Conservation (phyloP, 1,284 basidiomycete genomes). For the Moesziomyces antarcticus region DNA sequence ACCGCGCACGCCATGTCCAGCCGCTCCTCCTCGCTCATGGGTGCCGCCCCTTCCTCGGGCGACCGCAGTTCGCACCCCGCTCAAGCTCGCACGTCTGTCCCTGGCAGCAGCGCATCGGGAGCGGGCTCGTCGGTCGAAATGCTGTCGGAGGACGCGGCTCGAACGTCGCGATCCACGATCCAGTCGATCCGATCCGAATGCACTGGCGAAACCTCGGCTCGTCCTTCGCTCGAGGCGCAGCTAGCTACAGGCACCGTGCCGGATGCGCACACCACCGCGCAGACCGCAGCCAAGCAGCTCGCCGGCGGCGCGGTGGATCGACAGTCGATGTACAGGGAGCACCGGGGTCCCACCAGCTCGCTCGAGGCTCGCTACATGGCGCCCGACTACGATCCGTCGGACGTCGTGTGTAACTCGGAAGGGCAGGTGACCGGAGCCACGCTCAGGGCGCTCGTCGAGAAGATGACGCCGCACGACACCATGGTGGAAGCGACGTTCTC, state of each 20-base stretch:
- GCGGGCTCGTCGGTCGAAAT: slow-evolving; percentile 38
- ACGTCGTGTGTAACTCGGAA: slow-evolving; percentile 89
- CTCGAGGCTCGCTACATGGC: slow-evolving; percentile 45
- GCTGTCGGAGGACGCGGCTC: slow-evolving; percentile 30
- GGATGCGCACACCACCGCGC: slow-evolving; percentile 39
- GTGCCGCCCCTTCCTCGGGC: neutral
- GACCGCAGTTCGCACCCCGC: slow-evolving; percentile 12
- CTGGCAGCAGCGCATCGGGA: slow-evolving; percentile 29
- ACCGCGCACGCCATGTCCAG: slow-evolving; percentile 6
- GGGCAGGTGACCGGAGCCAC: slow-evolving; percentile 91
- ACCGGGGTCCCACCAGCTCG: slow-evolving; percentile 23
- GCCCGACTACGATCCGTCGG: slow-evolving; percentile 72
- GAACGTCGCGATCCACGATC: slow-evolving; percentile 47
- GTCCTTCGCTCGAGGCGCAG: slow-evolving; percentile 53
- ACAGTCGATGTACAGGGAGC: slow-evolving; percentile 41
- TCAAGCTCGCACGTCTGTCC: slow-evolving; percentile 5
- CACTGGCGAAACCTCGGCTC: slow-evolving; percentile 56
- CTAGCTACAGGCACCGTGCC: slow-evolving; percentile 2
- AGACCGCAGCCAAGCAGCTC: slow-evolving; percentile 35
- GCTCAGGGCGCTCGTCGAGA: slow-evolving; percentile 86
- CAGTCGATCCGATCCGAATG: slow-evolving; percentile 46
- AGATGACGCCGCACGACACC: slow-evolving; percentile 94
- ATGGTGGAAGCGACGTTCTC: slow-evolving; percentile 82
- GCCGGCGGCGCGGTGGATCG: slow-evolving; percentile 30
- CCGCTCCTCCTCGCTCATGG: slow-evolving; percentile 22